Percentiles rank a stretch among this genome's conserved stretches.
Evolutionary conservation across 169 alveolate genomes (phyloP).

Genomic region (Cytauxzoon felis): DNA sequence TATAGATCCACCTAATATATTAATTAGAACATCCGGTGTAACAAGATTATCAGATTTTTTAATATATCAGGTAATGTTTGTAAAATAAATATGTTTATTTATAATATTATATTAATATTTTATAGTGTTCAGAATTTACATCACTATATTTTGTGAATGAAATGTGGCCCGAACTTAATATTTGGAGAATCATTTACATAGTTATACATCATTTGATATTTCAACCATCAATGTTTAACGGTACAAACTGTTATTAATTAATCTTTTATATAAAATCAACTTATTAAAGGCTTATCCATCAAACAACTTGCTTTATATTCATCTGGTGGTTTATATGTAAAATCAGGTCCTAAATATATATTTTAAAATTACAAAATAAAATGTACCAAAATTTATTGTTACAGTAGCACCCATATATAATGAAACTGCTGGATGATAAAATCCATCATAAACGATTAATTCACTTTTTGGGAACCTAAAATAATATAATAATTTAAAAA

Average conservation of each 20-base stretch:
- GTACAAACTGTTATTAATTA: too few species aligned
- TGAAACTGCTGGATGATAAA: slow-evolving; percentile 80
- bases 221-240: too few species aligned
- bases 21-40: slow-evolving; percentile 87
- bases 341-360: slow-evolving; percentile 60
- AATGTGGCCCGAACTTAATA: slow-evolving; percentile 68
- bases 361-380: background rate
- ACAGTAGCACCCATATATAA: slow-evolving; percentile 83
- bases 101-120: background rate
- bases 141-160: slow-evolving; percentile 66
- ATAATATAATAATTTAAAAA: background rate
- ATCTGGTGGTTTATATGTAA: slow-evolving; percentile 50
- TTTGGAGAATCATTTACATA: slow-evolving; percentile 60
- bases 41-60: slow-evolving; percentile 84
- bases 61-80: slow-evolving; percentile 71
- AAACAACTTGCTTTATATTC: slow-evolving; percentile 62
- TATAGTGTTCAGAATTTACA: slow-evolving; percentile 73
- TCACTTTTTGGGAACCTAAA: slow-evolving; percentile 62
- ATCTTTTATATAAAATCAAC: background rate
- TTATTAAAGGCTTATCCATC: slow-evolving; percentile 61
- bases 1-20: slow-evolving; percentile 78
- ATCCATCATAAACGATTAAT: slow-evolving; percentile 71
- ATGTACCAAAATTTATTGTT: slow-evolving; percentile 66
- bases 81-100: background rate
- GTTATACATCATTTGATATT: slow-evolving; percentile 68